Conservation (phyloP, 768 basidiomycete genomes). For the Tephrocybe rancida region DNA sequence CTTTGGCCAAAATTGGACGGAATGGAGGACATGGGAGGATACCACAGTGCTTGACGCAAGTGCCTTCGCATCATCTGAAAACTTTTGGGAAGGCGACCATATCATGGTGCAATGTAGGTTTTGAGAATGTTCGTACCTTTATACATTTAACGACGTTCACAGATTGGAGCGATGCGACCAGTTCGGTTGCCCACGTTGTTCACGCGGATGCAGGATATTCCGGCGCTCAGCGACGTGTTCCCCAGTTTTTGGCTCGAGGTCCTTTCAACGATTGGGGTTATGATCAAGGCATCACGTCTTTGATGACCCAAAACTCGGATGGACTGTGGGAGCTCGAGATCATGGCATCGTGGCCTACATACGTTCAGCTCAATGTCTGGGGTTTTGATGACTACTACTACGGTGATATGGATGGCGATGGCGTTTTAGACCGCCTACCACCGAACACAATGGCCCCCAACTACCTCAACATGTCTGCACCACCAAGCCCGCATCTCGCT, state of each 20-base stretch:
- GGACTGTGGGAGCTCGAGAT: conserved; percentile 86
- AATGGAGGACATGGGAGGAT: conserved; percentile 81
- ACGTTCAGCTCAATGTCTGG: conserved; percentile 88
- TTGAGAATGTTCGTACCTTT: not conserved
- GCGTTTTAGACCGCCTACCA: conserved; percentile 86
- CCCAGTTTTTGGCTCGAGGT: conserved; percentile 86
- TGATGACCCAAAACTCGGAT: conserved; percentile 66
- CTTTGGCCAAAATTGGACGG: conserved; percentile 83
- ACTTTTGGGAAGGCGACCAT: conserved; percentile 84
- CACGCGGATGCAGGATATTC: conserved; percentile 75
- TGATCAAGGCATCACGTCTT: conserved; percentile 75
- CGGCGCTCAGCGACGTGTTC: conserved; percentile 69
- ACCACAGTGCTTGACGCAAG: conserved; percentile 61
- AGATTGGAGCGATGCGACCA: conserved; percentile 80
- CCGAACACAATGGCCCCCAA: conserved; percentile 87
- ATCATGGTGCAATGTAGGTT: conserved; percentile 86
- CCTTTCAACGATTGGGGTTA: conserved; percentile 93
- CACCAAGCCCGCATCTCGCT: conserved; percentile 84
- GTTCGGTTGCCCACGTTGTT: conserved; percentile 65
- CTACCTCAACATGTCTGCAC: conserved; percentile 90
- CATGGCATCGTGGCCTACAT: conserved; percentile 90
- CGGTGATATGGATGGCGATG: conserved; percentile 87
- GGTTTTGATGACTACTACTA: conserved; percentile 92
- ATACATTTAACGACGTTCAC: conserved; percentile 1
- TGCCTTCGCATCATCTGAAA: conserved; percentile 50